These are phyloP conservation scores for Mucor mucedo DNA, from an alignment of 371 early-diverging fungal genomes.

Conservation along the genomic window DNA sequence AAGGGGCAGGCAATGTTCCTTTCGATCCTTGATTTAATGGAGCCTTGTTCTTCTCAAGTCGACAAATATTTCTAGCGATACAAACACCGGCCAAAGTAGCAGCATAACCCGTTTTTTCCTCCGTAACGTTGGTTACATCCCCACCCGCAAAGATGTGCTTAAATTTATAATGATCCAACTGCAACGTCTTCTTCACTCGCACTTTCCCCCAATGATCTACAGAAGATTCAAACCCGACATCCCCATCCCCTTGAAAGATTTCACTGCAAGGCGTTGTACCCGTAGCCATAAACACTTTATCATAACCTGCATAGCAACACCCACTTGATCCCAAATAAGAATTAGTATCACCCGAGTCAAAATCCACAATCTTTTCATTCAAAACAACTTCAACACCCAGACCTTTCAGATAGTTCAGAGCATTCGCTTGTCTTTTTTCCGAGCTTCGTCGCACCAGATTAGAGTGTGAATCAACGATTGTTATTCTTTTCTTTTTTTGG, in stretches of 20 bases:
- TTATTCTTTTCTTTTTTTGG: conserved; percentile 49
- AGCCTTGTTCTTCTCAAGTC: conserved; percentile 45
- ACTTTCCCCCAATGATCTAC: conserved; percentile 45
- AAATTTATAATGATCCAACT: conserved; percentile 57
- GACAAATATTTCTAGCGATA: conserved; percentile 47
- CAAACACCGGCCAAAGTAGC: conserved; percentile 54
- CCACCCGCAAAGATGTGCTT: conserved; percentile 69
- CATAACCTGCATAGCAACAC: conserved; percentile 31
- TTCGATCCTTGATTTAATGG: conserved; percentile 41
- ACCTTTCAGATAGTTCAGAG: conserved; percentile 49
- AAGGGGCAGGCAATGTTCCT: conserved; percentile 39
- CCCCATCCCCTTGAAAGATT: conserved; percentile 20
- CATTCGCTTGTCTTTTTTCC: conserved; percentile 43
- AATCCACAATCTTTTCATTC: conserved; percentile 58
- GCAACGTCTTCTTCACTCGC: conserved; percentile 62
- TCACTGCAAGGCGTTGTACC: conserved; percentile 41
- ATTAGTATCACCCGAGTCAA: conserved; percentile 41
- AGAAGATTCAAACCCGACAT: conserved; percentile 36
- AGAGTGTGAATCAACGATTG: conserved; percentile 52
- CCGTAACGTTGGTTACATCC: conserved; percentile 61
- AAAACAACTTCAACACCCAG: conserved; percentile 65
- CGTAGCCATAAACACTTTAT: conserved; percentile 47
- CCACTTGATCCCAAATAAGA: conserved; percentile 40
- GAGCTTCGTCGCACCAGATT: conserved; percentile 42
- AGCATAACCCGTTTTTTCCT: conserved; percentile 65